Base-by-base conservation (phyloP, 2,329 filamentous ascomycete genomes). In the Dactylellina leptospora region DNA sequence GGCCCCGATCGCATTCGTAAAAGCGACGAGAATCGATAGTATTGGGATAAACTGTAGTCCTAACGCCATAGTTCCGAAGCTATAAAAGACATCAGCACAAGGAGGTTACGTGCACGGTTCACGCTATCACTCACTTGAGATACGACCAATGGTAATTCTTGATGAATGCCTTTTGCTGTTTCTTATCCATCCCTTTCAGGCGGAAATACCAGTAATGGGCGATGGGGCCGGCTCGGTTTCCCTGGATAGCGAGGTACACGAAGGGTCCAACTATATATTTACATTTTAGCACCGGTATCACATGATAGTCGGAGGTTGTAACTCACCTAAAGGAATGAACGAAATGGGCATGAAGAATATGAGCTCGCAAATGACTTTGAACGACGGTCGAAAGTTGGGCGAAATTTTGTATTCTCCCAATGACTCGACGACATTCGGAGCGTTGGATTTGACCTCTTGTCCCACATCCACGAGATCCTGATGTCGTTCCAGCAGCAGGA, bases 21-120 rank as follows among this genome's bases (percentile, higher is more conserved):
- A 81, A 38, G 97, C 84, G 79, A 97, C 97, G 78, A 97, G 88
- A 84, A 99, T 96, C n/a, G 90, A 96, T 51, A 97, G 80, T 10
- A 93, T 84, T 0, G 95, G 95, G 6, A 97, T 84, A n/a, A 97
- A 84, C 81, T 97, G 91, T 25, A 97, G 81, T 4, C 92, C 79
- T 82, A 97, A 86, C 53, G 92, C 91, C 2, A 95, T 84, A 0
- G 90, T 91, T 13, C 95, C 95, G 78, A 97, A 97, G 78, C 85
- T 86, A 45, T 2, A 68, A 40, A 40, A 1, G 1, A 1, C 18
- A 40, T 9, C 36, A 40, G 4, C 10, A 10, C 22, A 53, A 60
- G 50, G 1, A 59, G 11, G 16, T 27, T 27, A 1, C 10, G 27
- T 13, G 44, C 1, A 33, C 13, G 23, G 6, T 8, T 16, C 23